phyloP scores from a whole-genome alignment of 345 rosid genomes.

The Acer campestre region DNA sequence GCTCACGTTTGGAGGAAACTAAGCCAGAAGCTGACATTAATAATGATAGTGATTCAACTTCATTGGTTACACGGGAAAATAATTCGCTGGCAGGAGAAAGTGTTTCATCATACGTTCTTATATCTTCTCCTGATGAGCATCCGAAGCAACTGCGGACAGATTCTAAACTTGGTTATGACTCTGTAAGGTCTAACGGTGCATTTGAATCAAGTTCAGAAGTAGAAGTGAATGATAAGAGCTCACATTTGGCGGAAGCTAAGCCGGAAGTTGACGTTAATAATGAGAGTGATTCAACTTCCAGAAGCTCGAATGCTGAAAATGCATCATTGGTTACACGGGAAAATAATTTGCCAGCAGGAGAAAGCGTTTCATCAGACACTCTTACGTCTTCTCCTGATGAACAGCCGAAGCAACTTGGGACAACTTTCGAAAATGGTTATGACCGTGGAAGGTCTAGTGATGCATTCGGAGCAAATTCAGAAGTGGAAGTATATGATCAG shows the following conservation, averaged over 20 bases:
- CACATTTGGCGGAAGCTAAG: constrained; percentile 16
- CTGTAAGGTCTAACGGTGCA: constrained; percentile 32
- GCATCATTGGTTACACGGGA: neutral
- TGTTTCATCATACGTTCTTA: constrained; percentile 13
- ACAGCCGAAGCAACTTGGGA: constrained; percentile 27
- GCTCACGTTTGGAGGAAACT: constrained; percentile 18
- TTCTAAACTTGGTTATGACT: constrained; percentile 9
- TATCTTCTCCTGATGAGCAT: constrained; percentile 25
- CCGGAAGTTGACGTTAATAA: neutral
- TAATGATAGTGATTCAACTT: neutral
- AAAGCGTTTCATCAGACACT: constrained; percentile 15
- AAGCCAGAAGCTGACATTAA: neutral
- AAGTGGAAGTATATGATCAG: constrained; percentile 24
- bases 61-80: neutral
- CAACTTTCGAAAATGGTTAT: constrained; percentile 6
- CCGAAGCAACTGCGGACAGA: constrained; percentile 23
- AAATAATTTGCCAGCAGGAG: constrained; percentile 17
- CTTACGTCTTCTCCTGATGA: constrained; percentile 21
- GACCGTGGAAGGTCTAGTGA: constrained; percentile 25
- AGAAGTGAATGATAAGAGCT: constrained; percentile 24
- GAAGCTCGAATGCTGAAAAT: neutral
- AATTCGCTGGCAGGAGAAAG: constrained; percentile 19
- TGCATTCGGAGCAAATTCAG: constrained; percentile 30
- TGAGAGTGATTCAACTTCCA: neutral
- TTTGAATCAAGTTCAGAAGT: constrained; percentile 23